Evolutionary conservation across 805 yeast genomes (phyloP).

Genomic region (Clavispora vitiphila): DNA sequence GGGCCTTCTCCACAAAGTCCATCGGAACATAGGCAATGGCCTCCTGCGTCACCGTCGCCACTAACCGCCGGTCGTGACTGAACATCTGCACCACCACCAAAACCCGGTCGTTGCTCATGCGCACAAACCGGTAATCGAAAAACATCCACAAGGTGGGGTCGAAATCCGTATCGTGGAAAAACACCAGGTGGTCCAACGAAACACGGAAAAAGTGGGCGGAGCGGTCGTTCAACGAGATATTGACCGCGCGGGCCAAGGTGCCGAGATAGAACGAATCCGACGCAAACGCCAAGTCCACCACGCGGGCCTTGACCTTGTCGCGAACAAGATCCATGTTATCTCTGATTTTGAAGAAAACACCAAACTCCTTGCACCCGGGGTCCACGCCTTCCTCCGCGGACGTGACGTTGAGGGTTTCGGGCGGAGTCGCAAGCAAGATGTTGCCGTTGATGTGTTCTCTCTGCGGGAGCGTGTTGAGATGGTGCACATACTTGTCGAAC

Average conservation of each 20-base stretch:
- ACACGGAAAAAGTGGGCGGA: slow-evolving; percentile 28
- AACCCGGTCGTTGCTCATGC: slow-evolving; percentile 31
- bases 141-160: slow-evolving; percentile 34
- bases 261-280: slow-evolving; percentile 32
- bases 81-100: slow-evolving; percentile 23
- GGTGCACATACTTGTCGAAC: slow-evolving; percentile 15
- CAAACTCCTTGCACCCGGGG: slow-evolving; percentile 20
- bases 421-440: slow-evolving; percentile 24
- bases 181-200: slow-evolving; percentile 33
- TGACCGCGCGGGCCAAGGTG: slow-evolving; percentile 22
- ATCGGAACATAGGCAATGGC: slow-evolving; percentile 21
- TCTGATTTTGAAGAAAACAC: slow-evolving; percentile 25
- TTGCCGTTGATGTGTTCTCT: slow-evolving; percentile 26
- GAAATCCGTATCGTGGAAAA: slow-evolving; percentile 31
- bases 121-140: slow-evolving; percentile 27
- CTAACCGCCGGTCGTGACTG: slow-evolving; percentile 23
- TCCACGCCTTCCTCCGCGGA: slow-evolving; percentile 12
- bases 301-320: slow-evolving; percentile 13
- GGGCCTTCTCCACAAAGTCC: slow-evolving; percentile 5
- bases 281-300: slow-evolving; percentile 19
- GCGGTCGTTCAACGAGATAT: slow-evolving; percentile 12
- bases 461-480: slow-evolving; percentile 9
- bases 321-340: slow-evolving; percentile 25
- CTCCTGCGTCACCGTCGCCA: slow-evolving; percentile 32
- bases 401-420: slow-evolving; percentile 12